phyloP scores from a whole-genome alignment of 805 yeast species.

The Candida namnaoensis region DNA sequence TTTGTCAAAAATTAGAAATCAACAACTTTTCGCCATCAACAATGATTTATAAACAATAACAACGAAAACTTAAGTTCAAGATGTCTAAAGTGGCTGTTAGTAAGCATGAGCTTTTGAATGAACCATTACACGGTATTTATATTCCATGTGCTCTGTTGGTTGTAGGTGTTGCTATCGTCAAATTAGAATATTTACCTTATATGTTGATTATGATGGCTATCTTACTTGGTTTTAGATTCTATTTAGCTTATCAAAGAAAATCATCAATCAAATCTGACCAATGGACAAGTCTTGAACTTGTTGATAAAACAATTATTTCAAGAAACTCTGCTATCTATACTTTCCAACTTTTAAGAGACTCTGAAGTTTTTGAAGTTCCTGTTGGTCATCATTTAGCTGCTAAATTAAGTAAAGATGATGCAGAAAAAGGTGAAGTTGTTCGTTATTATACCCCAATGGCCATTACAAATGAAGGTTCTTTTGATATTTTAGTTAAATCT shows the following conservation, averaged over 20 bases:
- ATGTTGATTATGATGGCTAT: constrained; percentile 29
- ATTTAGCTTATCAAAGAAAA: constrained; percentile 27
- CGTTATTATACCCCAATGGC: constrained; percentile 76
- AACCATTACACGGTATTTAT: constrained; percentile 69
- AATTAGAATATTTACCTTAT: constrained; percentile 39
- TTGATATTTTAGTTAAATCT: constrained; percentile 71
- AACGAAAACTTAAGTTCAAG: neutral
- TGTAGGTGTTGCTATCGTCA: constrained; percentile 50
- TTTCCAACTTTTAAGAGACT: constrained; percentile 52
- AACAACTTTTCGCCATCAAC: too few species aligned
- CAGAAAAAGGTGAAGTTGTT: constrained; percentile 18
- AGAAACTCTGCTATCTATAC: constrained; percentile 67
- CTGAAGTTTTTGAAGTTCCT: constrained; percentile 57
- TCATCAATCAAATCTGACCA: constrained; percentile 37
- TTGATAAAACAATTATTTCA: constrained; percentile 66
- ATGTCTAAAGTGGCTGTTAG: constrained; percentile 19
- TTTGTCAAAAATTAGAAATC: too few species aligned
- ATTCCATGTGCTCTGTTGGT: constrained; percentile 58
- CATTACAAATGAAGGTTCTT: constrained; percentile 62
- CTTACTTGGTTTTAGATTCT: constrained; percentile 26
- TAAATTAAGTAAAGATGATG: constrained; percentile 26
- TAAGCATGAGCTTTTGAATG: constrained; percentile 47
- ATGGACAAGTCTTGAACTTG: constrained; percentile 61
- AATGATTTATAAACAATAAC: too few species aligned
- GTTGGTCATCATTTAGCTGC: constrained; percentile 73